phyloP scores from a whole-genome alignment of 352 stramenopile genomes.

The Phytopythium vexans region DNA sequence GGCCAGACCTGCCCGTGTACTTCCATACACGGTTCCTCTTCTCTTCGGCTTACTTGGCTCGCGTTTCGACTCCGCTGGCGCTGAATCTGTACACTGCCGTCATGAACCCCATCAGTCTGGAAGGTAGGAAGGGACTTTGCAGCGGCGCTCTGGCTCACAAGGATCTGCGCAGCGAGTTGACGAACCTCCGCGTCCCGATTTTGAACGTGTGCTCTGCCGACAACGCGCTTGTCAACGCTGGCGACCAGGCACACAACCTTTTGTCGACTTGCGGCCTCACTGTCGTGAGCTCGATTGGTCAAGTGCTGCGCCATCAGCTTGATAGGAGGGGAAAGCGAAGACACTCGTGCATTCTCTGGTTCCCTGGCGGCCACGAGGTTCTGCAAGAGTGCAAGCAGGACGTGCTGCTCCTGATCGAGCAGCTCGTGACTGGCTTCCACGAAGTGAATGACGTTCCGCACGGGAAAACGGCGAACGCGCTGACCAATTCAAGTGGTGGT shows the following conservation, averaged over 20 bases:
- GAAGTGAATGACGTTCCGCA: slow-evolving; percentile 78
- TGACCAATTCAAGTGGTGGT: not conserved
- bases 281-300: slow-evolving; percentile 78
- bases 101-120: slow-evolving; percentile 92
- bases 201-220: slow-evolving; percentile 88
- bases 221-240: slow-evolving; percentile 83
- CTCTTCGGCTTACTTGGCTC: slow-evolving; percentile 86
- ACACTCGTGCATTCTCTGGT: slow-evolving; percentile 67
- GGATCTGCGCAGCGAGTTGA: slow-evolving; percentile 53
- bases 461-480: slow-evolving; percentile 6
- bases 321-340: slow-evolving; percentile 9
- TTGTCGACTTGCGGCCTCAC: slow-evolving; percentile 43
- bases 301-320: slow-evolving; percentile 43
- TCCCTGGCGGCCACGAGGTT: slow-evolving; percentile 91
- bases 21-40: slow-evolving; percentile 96
- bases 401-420: slow-evolving; percentile 87
- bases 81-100: slow-evolving; percentile 96
- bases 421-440: slow-evolving; percentile 93
- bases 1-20: slow-evolving; percentile 94
- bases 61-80: slow-evolving; percentile 92
- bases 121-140: slow-evolving; percentile 88
- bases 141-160: slow-evolving; percentile 82
- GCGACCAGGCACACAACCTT: slow-evolving; percentile 73
- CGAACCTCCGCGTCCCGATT: slow-evolving; percentile 71
- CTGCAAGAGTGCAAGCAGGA: slow-evolving; percentile 92